Base-by-base conservation (phyloP, 2,329 filamentous ascomycete genomes). In the Gnomoniopsis smithogilvyi region DNA sequence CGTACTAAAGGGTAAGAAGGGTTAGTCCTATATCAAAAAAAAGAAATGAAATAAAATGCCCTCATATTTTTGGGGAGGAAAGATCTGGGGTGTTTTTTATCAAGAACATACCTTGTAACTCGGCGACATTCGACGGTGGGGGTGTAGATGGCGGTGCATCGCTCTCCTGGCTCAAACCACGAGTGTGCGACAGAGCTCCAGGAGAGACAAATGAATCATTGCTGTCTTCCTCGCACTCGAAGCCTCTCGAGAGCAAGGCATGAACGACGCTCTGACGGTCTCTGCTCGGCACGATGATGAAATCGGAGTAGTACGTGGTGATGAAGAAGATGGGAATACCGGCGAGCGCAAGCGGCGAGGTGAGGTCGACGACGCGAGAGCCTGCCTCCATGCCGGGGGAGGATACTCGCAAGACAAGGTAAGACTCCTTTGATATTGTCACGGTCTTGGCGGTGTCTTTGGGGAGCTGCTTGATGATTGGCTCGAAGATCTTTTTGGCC, bases 311-410 rank as follows among this genome's bases (percentile, higher is more conserved):
- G 75, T 98, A 99, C 34, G 92, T 97, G 3, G 94, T 97, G 72
- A 97, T 96, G 81, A 98, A 98, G 79, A 98, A 97, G 69, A 99
- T 96, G 55, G 94, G 91, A 54, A 98, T 95, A 66, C 92, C 91
- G 52, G 94, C 94, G 70, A 97, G 82, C 30, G 95, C 94, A 34
- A 98, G 80, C 6, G 94, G 95, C 55, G 88, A 93, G 8, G 93
- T 97, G 62, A 99, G 75, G 69, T 98, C 94, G 67, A 97, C 84
- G 7, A 99, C 94, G 58, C 93, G 85, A 66, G 93, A 92, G 7
- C 92, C 93, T 11, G 94, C 93, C 70, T 97, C 93, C 66, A 96
- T 87, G 8, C 93, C 92, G 66, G 93, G 90, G 63, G 91, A 92
- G 63, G 92, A 91, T 61, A 99, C 91, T 63, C 92, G 92, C 72